These are phyloP conservation scores for Beauveria scarabaeidicola DNA, from an alignment of 2,329 filamentous ascomycete species.

Conservation along the genomic window DNA sequence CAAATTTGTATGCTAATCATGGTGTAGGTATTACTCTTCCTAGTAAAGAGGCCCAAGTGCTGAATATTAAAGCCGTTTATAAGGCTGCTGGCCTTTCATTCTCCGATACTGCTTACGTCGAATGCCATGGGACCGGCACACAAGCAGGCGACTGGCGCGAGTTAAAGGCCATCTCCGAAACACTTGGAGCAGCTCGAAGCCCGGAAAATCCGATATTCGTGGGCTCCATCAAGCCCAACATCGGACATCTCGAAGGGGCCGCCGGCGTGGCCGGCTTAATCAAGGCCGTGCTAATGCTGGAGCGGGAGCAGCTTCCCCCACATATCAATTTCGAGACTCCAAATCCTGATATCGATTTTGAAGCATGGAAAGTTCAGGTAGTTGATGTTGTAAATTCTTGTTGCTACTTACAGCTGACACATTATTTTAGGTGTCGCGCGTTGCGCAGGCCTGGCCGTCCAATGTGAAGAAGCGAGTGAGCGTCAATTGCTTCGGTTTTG, in stretches of 20 bases:
- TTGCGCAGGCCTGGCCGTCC: slow-evolving; percentile 35
- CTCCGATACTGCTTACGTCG: slow-evolving; percentile 41
- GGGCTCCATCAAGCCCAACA: slow-evolving; percentile 46
- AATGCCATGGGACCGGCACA: slow-evolving; percentile 54
- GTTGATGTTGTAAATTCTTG: not conserved
- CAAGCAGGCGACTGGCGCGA: slow-evolving; percentile 46
- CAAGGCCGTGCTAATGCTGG: slow-evolving; percentile 41
- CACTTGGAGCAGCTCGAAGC: slow-evolving; percentile 28
- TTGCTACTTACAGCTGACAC: not conserved
- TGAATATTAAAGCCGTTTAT: slow-evolving; percentile 42
- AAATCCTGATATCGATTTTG: slow-evolving; percentile 40
- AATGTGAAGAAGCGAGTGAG: slow-evolving; percentile 38
- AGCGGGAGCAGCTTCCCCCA: slow-evolving; percentile 43
- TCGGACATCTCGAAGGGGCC: slow-evolving; percentile 45
- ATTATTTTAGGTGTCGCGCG: slow-evolving; percentile 25
- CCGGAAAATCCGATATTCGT: slow-evolving; percentile 35
- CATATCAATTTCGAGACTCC: slow-evolving; percentile 41
- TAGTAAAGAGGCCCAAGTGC: slow-evolving; percentile 40
- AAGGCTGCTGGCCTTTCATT: slow-evolving; percentile 33
- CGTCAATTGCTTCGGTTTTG: slow-evolving; percentile 51
- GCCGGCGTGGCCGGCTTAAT: slow-evolving; percentile 45
- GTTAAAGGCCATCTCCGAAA: slow-evolving; percentile 37
- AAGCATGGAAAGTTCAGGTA: slow-evolving; percentile 38
- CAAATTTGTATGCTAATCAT: not conserved
- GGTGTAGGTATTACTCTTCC: slow-evolving; percentile 47